Evolutionary conservation across 2,329 filamentous ascomycete species (phyloP), one percentile per base, ranked within the genome.

Genomic region (Ascochyta koolunga): DNA sequence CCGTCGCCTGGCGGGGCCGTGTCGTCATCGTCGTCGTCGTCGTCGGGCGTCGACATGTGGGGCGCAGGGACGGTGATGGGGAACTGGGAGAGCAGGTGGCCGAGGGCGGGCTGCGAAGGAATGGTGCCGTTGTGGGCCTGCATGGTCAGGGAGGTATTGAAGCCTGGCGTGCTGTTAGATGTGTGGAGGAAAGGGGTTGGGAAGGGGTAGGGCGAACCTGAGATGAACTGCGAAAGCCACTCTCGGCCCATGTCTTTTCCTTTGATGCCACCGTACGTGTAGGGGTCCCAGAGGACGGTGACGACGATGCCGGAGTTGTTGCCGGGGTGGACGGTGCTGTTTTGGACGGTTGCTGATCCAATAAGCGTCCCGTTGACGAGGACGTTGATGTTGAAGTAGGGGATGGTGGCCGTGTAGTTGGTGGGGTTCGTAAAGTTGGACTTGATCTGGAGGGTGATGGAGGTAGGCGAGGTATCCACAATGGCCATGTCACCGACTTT

Each of bases 341-440:
- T 79, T 50, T 81, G 79, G 2, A 86, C 84, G 0, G 83, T 88
- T 11, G 89, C 87, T 70, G 93, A 89, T 27, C 90, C 95, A 29
- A 99, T 79, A 7, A 89, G 72, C 0, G 88, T 88, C 10, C 82
- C 86, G 65, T 96, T 93, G 65, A 86, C 86, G 25, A 90, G 72
- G 36, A 98, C 77, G 58, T 92, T 85, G 37, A 96, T 82, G 69
- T 89, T 92, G 59, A 91, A 76, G 58, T 86, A 93, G 1, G 93
- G 93, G n/a, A 98, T 80, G 2, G 80, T 80, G 4, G 91, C 93
- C 4, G 90, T 87, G 72, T 98, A 97, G 4, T 87, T 83, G 0
- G 93, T 96, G 1, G 93, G 93, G 68, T 99, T 99, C 4, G 90
- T 96, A 56, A 96, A 82, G 69, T 95, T 96, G 66, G 96, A 82